A percentile compares a stretch with the other conserved stretches of the same genome.
phyloP scores from a whole-genome alignment of 2,329 filamentous ascomycete species.

The Hypoxylon sp. region DNA sequence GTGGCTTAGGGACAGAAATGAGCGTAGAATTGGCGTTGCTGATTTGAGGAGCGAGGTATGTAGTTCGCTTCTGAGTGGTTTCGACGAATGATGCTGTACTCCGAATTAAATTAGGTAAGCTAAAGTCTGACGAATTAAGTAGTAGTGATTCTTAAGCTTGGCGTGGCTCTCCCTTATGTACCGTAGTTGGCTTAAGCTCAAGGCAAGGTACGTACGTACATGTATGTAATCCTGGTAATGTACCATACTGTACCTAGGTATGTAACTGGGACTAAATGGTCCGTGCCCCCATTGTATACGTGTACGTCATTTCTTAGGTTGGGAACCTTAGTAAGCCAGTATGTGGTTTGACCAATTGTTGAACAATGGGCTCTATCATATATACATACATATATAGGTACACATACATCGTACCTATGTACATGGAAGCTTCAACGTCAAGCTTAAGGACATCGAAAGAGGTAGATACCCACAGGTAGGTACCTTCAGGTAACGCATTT shows the following conservation, averaged over 20 bases:
- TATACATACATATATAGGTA: background rate
- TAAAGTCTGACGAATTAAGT: constrained; percentile 18
- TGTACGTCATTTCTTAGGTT: constrained; percentile 13
- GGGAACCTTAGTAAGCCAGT: background rate
- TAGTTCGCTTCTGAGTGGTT: constrained; percentile 29
- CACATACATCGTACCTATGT: no score
- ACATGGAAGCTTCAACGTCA: background rate
- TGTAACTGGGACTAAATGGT: background rate
- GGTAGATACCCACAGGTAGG: background rate
- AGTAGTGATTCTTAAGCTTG: constrained; percentile 23
- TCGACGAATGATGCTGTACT: constrained; percentile 34
- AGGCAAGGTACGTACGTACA: no score
- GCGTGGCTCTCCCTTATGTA: constrained; percentile 2
- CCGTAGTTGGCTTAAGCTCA: constrained; percentile 4
- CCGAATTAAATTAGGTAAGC: constrained; percentile 33
- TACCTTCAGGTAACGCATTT: constrained; percentile 19
- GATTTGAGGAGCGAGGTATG: constrained; percentile 34
- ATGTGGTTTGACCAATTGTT: background rate
- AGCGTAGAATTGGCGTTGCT: constrained; percentile 46
- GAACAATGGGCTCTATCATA: background rate
- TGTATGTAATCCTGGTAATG: no score
- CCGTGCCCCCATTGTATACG: background rate
- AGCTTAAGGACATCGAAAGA: background rate
- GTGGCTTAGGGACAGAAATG: constrained; percentile 26
- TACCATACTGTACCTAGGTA: background rate